A percentile compares a stretch with the other conserved stretches of the same genome.
phyloP scores from a whole-genome alignment of 2,329 filamentous ascomycete species.

The Periconia sp. region DNA sequence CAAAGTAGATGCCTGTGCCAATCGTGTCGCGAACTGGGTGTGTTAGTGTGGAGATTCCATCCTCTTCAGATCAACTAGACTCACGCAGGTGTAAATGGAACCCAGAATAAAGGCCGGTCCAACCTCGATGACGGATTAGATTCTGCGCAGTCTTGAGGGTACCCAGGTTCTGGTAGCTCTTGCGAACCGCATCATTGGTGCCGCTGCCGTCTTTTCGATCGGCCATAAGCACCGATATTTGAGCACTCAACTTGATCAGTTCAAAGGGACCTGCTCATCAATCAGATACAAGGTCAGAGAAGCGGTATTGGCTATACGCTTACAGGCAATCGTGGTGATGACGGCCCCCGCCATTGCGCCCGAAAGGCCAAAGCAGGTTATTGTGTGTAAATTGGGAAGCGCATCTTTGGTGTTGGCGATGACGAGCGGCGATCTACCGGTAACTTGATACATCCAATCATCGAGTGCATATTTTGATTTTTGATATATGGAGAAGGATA shows the following conservation, averaged over 20 bases:
- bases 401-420: constrained; percentile 71
- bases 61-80: constrained; percentile 27
- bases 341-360: constrained; percentile 78
- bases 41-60: constrained; percentile 15
- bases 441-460: constrained; percentile 65
- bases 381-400: constrained; percentile 71
- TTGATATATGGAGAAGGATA: constrained; percentile 81
- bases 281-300: neutral
- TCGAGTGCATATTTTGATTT: constrained; percentile 73
- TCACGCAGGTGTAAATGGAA: constrained; percentile 76
- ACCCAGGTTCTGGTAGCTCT: constrained; percentile 75
- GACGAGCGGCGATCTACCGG: constrained; percentile 70
- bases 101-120: constrained; percentile 76
- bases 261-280: constrained; percentile 70
- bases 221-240: constrained; percentile 78
- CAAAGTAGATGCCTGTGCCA: constrained; percentile 84
- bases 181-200: constrained; percentile 40
- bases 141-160: constrained; percentile 75
- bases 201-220: constrained; percentile 54
- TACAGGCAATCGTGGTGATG: constrained; percentile 78
- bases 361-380: constrained; percentile 75
- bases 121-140: constrained; percentile 73
- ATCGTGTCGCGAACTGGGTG: constrained; percentile 74
- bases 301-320: constrained; percentile 5
- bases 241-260: constrained; percentile 84